Percentiles rank a stretch among this genome's conserved stretches.
phyloP scores from a whole-genome alignment of 2,329 filamentous ascomycete genomes.

The Arthrobotrys sphaeroides region DNA sequence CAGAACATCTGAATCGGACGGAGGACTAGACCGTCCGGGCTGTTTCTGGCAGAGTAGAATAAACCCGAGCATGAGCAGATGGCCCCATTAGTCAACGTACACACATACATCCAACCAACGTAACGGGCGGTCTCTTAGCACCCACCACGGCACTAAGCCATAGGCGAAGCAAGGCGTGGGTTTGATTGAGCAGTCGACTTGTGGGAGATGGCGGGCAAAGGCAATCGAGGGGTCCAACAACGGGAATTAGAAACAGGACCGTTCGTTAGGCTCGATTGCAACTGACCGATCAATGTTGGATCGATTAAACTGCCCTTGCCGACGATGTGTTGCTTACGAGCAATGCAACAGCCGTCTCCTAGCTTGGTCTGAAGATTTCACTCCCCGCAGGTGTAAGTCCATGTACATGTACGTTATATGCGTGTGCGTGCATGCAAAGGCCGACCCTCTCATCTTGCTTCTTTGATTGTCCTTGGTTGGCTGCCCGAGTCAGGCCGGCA shows the following conservation, averaged over 20 bases:
- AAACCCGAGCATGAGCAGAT: no score
- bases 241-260: conserved; percentile 7
- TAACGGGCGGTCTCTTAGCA: conserved; percentile 37
- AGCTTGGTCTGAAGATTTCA: not conserved
- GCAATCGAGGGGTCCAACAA: conserved; percentile 23
- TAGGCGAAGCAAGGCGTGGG: not conserved
- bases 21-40: not conserved
- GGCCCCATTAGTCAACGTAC: no score
- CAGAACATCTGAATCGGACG: conserved; percentile 11
- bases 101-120: no score
- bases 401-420: not conserved
- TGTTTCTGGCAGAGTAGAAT: not conserved
- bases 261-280: no score
- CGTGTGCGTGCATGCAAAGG: not conserved
- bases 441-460: not conserved
- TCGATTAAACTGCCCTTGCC: conserved; percentile 29
- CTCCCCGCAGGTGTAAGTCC: no score
- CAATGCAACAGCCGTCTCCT: conserved; percentile 15
- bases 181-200: no score
- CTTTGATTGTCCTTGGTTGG: conserved; percentile 5
- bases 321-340: conserved; percentile 34
- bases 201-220: not conserved
- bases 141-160: not conserved
- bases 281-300: conserved; percentile 43
- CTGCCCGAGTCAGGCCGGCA: conserved; percentile 23